These are phyloP conservation scores for baker's yeast (Saccharomyces cerevisiae) DNA, from an alignment of 805 yeast species.

Conservation along the genomic window DNA sequence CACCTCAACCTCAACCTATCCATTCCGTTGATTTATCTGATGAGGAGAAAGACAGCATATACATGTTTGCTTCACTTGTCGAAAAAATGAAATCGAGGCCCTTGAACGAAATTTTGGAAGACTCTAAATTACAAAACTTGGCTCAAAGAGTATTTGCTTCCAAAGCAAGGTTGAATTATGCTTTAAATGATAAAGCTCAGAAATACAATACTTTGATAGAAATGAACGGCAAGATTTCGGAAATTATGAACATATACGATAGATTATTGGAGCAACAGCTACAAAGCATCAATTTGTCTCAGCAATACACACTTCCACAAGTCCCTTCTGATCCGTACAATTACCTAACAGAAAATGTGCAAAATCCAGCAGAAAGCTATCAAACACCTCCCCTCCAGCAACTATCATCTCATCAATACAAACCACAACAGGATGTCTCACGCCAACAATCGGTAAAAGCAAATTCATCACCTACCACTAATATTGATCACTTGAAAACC, in stretches of 20 bases:
- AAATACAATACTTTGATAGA: slow-evolving; percentile 62
- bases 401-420: slow-evolving; percentile 5
- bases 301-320: slow-evolving; percentile 23
- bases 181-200: slow-evolving; percentile 47
- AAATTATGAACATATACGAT: slow-evolving; percentile 71
- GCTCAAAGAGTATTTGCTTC: slow-evolving; percentile 51
- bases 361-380: slow-evolving; percentile 3
- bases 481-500: background rate
- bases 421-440: slow-evolving; percentile 8
- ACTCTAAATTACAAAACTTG: slow-evolving; percentile 30
- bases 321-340: slow-evolving; percentile 23
- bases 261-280: slow-evolving; percentile 53
- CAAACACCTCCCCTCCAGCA: slow-evolving; percentile 9
- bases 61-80: slow-evolving; percentile 61
- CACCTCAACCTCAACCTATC: slow-evolving; percentile 4
- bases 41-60: slow-evolving; percentile 59
- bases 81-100: slow-evolving; percentile 43
- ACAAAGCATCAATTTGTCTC: slow-evolving; percentile 32
- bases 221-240: slow-evolving; percentile 68
- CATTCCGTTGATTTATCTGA: slow-evolving; percentile 18
- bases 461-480: background rate
- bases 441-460: slow-evolving; percentile 3
- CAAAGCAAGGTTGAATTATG: slow-evolving; percentile 61
- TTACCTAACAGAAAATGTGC: slow-evolving; percentile 5
- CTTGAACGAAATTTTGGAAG: slow-evolving; percentile 32